Conservation (phyloP, 2,329 filamentous ascomycete genomes). For the Ploettnerulaceae sp. region DNA sequence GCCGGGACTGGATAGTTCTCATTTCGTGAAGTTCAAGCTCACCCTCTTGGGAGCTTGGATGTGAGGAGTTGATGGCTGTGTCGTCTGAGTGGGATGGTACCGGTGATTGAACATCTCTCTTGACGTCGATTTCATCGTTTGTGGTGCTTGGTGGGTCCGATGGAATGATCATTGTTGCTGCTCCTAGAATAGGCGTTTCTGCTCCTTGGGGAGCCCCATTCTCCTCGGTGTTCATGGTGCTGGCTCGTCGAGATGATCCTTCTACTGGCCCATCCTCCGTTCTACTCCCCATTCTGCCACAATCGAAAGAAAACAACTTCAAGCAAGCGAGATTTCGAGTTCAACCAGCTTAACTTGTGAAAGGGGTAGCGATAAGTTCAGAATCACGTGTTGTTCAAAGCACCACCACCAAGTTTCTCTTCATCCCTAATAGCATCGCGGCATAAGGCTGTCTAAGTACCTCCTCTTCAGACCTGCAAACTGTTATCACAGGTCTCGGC, state of each 20-base stretch:
- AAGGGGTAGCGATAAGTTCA: too few relatives aligned
- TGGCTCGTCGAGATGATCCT: not conserved
- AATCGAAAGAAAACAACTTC: too few relatives aligned
- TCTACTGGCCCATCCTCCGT: not conserved
- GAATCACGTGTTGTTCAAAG: too few relatives aligned
- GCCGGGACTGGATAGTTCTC: not conserved
- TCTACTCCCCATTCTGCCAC: too few relatives aligned
- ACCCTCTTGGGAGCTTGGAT: not conserved
- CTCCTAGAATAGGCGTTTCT: not conserved
- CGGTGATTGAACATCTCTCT: not conserved
- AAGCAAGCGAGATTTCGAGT: too few relatives aligned
- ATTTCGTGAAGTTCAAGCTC: not conserved
- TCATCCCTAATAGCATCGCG: too few relatives aligned
- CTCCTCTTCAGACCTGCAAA: too few relatives aligned
- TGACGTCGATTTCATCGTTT: not conserved
- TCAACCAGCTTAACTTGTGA: too few relatives aligned
- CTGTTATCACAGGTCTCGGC: too few relatives aligned
- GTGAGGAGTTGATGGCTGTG: not conserved
- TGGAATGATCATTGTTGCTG: not conserved
- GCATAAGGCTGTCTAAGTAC: too few relatives aligned
- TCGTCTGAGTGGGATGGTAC: not conserved
- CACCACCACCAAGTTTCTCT: too few relatives aligned
- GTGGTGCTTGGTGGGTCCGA: not conserved
- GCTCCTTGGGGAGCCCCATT: not conserved
- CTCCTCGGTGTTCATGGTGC: not conserved